These are phyloP conservation scores for Bolboschoenoplectus hybrid DNA, from an alignment of 202 grass and related monocot genomes.

Conservation along the genomic window DNA sequence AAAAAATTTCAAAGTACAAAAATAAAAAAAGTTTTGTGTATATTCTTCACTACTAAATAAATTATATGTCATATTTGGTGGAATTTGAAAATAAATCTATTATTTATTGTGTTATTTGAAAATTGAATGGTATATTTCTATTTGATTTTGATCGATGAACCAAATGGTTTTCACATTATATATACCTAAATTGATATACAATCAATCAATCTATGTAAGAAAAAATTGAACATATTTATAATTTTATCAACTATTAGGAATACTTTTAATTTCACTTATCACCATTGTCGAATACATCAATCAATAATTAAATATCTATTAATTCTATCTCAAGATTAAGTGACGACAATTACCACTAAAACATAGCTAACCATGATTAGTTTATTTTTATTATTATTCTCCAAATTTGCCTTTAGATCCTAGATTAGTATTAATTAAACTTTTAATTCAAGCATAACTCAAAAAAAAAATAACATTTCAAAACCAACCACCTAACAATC, in stretches of 20 bases:
- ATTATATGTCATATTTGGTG: neutral
- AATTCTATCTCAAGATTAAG: neutral
- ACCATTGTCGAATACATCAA: neutral
- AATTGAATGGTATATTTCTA: neutral
- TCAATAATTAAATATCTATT: neutral
- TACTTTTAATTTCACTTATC: neutral
- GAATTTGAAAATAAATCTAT: neutral
- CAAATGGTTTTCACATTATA: neutral
- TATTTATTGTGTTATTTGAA: neutral
- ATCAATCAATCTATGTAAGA: neutral
- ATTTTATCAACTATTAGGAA: neutral
- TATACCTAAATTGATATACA: neutral
- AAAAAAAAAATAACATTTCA: neutral
- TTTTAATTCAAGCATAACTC: neutral
- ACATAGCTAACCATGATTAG: neutral
- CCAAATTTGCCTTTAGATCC: neutral
- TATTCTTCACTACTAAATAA: neutral
- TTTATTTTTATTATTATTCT: neutral
- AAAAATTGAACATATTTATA: neutral
- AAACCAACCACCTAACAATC: constrained; percentile 11
- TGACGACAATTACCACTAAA: neutral
- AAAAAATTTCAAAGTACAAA: neutral
- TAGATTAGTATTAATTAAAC: neutral
- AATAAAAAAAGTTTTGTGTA: neutral
- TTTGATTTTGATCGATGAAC: neutral